These are phyloP conservation scores for Tetrahymena malaccensis DNA, from an alignment of 73 alveolate species.

Conservation along the genomic window DNA sequence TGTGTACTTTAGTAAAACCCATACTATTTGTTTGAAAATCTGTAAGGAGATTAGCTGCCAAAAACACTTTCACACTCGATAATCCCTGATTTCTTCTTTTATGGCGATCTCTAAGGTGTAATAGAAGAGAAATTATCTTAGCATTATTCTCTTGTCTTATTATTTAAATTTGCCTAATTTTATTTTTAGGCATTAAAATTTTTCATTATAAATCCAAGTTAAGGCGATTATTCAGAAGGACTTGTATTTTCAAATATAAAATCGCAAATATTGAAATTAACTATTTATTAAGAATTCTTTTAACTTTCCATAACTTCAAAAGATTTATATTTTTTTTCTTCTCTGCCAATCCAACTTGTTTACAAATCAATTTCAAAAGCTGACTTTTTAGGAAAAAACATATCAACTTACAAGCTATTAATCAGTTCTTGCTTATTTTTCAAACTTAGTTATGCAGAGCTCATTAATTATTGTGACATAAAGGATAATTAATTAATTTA, in stretches of 20 bases:
- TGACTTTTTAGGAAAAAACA: neutral
- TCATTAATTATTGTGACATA: neutral
- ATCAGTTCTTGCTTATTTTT: neutral
- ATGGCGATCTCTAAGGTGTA: neutral
- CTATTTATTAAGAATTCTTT: neutral
- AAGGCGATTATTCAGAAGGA: neutral
- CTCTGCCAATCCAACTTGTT: neutral
- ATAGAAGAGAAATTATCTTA: neutral
- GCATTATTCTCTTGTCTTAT: neutral
- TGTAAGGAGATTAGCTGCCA: neutral
- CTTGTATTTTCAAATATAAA: neutral
- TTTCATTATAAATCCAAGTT: neutral
- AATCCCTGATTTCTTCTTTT: neutral
- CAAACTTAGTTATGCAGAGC: neutral
- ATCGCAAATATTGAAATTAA: neutral
- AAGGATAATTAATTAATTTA: neutral
- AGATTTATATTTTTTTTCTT: neutral
- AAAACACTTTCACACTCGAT: neutral
- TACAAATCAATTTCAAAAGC: neutral
- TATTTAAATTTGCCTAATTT: neutral
- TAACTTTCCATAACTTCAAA: neutral
- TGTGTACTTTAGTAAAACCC: neutral
- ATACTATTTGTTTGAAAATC: neutral
- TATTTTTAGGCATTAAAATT: neutral
- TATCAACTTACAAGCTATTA: neutral